These are phyloP conservation scores for Thymus mandschuricus DNA, from an alignment of 257 asterid genomes.

Conservation along the genomic window DNA sequence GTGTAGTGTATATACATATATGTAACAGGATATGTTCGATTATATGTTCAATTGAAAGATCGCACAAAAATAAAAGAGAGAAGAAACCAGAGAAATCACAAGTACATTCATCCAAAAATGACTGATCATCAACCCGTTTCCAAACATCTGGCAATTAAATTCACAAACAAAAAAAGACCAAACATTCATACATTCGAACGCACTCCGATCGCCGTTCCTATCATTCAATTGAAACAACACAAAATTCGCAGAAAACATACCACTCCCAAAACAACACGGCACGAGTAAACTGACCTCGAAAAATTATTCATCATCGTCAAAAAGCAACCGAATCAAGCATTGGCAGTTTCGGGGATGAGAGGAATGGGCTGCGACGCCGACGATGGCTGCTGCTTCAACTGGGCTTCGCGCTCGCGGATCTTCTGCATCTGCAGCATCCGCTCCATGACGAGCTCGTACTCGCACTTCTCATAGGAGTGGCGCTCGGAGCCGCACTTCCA, in stretches of 20 bases:
- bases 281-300: slow-evolving; percentile 37
- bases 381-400: slow-evolving; percentile 38
- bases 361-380: slow-evolving; percentile 51
- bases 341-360: slow-evolving; percentile 79
- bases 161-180: not conserved
- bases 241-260: not conserved
- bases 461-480: slow-evolving; percentile 88
- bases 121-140: slow-evolving; percentile 3
- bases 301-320: slow-evolving; percentile 31
- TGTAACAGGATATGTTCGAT: not conserved
- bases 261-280: not conserved
- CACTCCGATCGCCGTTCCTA: slow-evolving; percentile 5
- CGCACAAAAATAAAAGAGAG: not conserved
- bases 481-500: slow-evolving; percentile 94
- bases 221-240: not conserved
- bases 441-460: slow-evolving; percentile 96
- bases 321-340: slow-evolving; percentile 48
- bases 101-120: not conserved
- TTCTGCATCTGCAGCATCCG: slow-evolving; percentile 98
- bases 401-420: slow-evolving; percentile 87
- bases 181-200: slow-evolving; percentile 17
- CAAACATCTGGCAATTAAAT: not conserved
- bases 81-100: slow-evolving; percentile 7
- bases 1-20: not conserved
- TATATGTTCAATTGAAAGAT: slow-evolving; percentile 7